Conservation (phyloP, 495 filamentous ascomycete genomes). For the Aspergillus incahuasiensis region DNA sequence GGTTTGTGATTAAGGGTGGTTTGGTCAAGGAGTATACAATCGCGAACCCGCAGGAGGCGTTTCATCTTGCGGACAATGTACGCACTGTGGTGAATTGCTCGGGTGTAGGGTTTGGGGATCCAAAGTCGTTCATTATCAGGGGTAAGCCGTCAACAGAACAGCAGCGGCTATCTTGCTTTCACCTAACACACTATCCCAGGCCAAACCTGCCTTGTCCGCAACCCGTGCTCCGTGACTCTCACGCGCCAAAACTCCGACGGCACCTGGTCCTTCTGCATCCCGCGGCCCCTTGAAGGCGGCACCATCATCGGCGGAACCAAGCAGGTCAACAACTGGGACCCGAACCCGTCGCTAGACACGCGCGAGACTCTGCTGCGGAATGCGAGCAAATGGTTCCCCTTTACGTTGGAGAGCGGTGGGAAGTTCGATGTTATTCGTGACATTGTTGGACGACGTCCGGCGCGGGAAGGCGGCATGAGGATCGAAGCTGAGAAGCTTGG, state of each 20-base stretch:
- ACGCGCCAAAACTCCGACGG: conserved; percentile 57
- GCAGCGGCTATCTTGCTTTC: not conserved
- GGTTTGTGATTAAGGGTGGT: conserved; percentile 49
- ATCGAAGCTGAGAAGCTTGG: conserved; percentile 35
- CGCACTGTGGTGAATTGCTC: conserved; percentile 56
- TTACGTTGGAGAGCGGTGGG: conserved; percentile 29
- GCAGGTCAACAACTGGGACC: conserved; percentile 53
- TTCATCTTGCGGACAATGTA: conserved; percentile 32
- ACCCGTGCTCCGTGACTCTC: conserved; percentile 48
- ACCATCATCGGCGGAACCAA: conserved; percentile 63
- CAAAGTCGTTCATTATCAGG: conserved; percentile 50
- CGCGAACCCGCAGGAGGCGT: conserved; percentile 44
- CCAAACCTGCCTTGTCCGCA: conserved; percentile 44
- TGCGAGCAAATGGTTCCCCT: conserved; percentile 43
- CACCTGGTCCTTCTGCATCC: conserved; percentile 57
- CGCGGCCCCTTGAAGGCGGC: conserved; percentile 54
- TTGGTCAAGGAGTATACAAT: conserved; percentile 40
- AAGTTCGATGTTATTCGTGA: conserved; percentile 44
- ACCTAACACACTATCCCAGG: conserved; percentile 16
- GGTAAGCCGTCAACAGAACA: conserved; percentile 36
- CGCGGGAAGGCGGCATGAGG: conserved; percentile 40
- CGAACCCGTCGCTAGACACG: conserved; percentile 41
- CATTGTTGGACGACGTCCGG: conserved; percentile 42
- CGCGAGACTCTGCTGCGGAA: conserved; percentile 43
- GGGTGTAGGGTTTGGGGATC: conserved; percentile 51